Evolutionary conservation across 768 basidiomycete genomes (phyloP), one percentile per base, ranked within the genome.

Genomic region (Boletus patriciae): DNA sequence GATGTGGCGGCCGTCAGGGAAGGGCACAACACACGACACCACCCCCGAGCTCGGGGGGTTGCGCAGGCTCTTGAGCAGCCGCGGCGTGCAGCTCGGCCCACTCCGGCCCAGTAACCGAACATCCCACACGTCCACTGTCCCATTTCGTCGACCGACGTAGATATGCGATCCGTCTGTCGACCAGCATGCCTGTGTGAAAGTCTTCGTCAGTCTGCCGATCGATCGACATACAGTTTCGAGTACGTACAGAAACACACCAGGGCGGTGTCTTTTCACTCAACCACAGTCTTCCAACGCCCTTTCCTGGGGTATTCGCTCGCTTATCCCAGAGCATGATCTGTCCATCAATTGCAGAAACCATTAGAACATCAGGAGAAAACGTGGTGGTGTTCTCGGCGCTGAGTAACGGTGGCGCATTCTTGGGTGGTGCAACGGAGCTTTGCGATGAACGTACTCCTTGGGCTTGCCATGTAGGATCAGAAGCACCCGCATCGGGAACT

Each of bases 81-180:
- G 83, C 13, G 94, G 93, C n/a, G 86, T 84, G 53, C 79, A 80
- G 6, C 71, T 67, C 44, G 83, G 81, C 0, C 84, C 84, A 52
- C 84, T 77, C 27, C 78, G 76, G 9, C 92, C 93, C 13, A 89
- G 74, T 57, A 85, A 77, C n/a, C 95, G 87, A 10, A 95, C 86
- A 69, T 98, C 97, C 91, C 92, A 98, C 16, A 97, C 83, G 66
- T 97, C 93, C 48, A 98, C 83, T 1, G 89, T 87, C 23, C 92
- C 92, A 62, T 95, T 94, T 47, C 95, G 80, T 62, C 96, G 80
- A 10, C 96, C 95, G 13, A 91, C 94, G 69, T 92, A 92, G 44
- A 99, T 85, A 59, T 95, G 90, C 5, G 80, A 80, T 16, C 96
- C 95, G 60, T 93, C 86, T 3, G 85, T 81, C 6, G 93, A 94